phyloP scores from a whole-genome alignment of 441 rosid species.

The Syzygium syzygioides region DNA sequence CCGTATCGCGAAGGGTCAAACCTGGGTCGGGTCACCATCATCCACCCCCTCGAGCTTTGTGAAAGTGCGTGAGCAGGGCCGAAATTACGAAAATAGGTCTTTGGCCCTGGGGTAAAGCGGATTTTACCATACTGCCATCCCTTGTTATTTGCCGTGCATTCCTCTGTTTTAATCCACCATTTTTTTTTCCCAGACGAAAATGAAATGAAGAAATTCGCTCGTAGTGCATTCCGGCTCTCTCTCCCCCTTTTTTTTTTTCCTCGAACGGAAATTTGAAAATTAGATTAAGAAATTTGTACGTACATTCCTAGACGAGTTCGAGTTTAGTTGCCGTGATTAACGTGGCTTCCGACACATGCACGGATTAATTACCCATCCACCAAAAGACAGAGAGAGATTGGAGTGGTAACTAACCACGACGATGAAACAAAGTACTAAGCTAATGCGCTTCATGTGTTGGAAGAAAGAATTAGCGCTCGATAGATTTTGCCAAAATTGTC shows the following conservation, averaged over 20 bases:
- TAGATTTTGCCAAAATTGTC: neutral
- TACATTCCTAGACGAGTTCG: rapidly evolving
- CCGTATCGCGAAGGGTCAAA: neutral
- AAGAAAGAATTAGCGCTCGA: neutral
- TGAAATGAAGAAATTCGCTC: neutral
- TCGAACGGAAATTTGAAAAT: neutral
- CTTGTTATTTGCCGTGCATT: neutral
- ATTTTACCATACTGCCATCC: neutral
- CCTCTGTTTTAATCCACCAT: neutral
- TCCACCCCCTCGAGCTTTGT: neutral
- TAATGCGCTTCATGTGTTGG: rapidly evolving
- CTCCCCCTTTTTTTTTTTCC: rapidly evolving
- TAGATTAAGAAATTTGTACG: neutral
- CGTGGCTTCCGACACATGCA: rapidly evolving
- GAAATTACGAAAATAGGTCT: neutral
- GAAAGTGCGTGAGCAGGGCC: neutral
- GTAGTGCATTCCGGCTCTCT: neutral
- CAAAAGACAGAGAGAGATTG: neutral
- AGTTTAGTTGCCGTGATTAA: neutral
- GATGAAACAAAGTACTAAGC: neutral
- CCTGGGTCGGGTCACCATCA: neutral
- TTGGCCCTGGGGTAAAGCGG: neutral
- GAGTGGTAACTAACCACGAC: rapidly evolving
- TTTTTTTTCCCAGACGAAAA: neutral
- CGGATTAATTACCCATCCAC: neutral